Percentiles rank a stretch among this genome's conserved stretches.
Conservation (phyloP, 139 green algal genomes). For the Tetradesmus lagerheimii region DNA sequence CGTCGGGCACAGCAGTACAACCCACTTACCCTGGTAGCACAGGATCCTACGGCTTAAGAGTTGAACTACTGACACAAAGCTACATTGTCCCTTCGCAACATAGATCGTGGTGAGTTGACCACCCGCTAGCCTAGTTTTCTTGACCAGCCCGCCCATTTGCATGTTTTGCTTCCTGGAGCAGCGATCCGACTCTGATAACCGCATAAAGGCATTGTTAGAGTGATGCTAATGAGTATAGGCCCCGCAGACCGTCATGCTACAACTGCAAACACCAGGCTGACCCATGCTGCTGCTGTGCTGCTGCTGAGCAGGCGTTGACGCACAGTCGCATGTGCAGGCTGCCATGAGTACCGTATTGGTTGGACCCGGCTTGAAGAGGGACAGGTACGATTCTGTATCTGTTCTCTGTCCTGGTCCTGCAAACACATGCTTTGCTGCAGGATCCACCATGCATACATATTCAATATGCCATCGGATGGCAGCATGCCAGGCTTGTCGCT, state of each 20-base stretch:
- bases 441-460: too few species aligned
- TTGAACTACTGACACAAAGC: too few species aligned
- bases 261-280: neutral
- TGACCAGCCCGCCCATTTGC: neutral
- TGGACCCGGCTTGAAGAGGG: neutral
- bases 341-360: neutral
- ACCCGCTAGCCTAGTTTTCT: too few species aligned
- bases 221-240: neutral
- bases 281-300: neutral
- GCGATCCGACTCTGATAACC: too few species aligned
- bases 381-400: neutral
- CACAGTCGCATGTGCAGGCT: neutral
- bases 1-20: neutral
- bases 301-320: neutral
- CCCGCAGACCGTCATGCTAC: too few species aligned
- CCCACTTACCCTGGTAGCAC: neutral
- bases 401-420: neutral
- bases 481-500: too few species aligned
- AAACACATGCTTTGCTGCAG: neutral
- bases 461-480: too few species aligned
- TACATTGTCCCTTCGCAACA: too few species aligned
- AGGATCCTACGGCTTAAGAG: too few species aligned
- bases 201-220: too few species aligned
- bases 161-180: neutral
- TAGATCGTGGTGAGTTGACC: too few species aligned